Base-by-base conservation (phyloP, 345 rosid species). In the Citrus sp. region DNA sequence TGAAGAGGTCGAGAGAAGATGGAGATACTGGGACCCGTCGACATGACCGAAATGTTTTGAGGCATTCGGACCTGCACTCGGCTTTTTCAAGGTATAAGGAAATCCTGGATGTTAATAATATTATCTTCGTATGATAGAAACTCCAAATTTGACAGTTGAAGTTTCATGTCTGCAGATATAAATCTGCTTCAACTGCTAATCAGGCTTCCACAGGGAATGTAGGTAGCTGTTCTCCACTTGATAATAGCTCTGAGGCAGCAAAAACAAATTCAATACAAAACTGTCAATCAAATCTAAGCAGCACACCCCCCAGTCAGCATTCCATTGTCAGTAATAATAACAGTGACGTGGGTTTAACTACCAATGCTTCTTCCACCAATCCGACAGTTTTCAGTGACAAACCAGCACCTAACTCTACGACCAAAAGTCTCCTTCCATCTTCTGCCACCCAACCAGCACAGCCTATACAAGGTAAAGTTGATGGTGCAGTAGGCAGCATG, bases 71-170 rank as follows among this genome's bases (percentile, higher is more conserved):
- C 74, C 80, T 13, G 77, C 67, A 80, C 74, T 89, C 91, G 25
- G 89, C 92, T 77, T 88, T 89, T 78, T 85, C 90, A 46, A 89
- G 88, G 89, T 86, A 78, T n/a, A 66, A 67, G 64, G 28, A 59
- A 75, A 65, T 63, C 25, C 37, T 56, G 64, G 51, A 37, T 73
- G 65, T 22, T 6, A 16, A 69, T 27, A 34, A 18, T 25, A 71
- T 58, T 28, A 64, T 55, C 19, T 4, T 51, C 19, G 54, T 51
- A 61, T 60, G 14, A 63, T 61, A 30, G 30, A 73, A 66, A 56
- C 80, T 67, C 7, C 24, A 37, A 77, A 75, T 72, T 60, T 61
- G 55, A 75, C 62, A 24, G 4, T 60, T 14, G 40, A 24, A 66
- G 72, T 38, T 76, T 82, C 66, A 32, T 72, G 55, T 24, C 60